phyloP scores from a whole-genome alignment of 78 protist species.

The Neovahlkampfia damariscottae region DNA sequence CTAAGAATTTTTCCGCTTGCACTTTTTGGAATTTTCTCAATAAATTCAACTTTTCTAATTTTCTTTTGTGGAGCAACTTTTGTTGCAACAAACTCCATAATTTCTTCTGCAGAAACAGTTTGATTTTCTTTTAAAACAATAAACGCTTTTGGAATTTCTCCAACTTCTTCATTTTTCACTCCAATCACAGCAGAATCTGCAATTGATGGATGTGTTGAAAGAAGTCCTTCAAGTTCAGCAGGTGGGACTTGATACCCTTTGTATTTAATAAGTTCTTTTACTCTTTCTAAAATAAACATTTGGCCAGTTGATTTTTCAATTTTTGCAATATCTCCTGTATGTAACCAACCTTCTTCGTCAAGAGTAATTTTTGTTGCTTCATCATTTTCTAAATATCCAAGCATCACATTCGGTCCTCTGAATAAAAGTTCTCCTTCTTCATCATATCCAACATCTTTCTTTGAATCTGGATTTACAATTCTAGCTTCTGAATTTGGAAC shows the following conservation, averaged over 20 bases:
- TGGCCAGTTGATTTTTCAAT: slow-evolving; percentile 46
- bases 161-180: slow-evolving; percentile 20
- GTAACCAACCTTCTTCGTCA: slow-evolving; percentile 64
- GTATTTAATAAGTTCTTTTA: slow-evolving; percentile 44
- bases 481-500: background rate
- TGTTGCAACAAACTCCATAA: slow-evolving; percentile 8
- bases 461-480: background rate
- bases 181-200: slow-evolving; percentile 66
- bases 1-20: slow-evolving; percentile 68
- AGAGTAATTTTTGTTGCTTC: slow-evolving; percentile 48
- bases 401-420: slow-evolving; percentile 76
- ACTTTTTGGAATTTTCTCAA: slow-evolving; percentile 58
- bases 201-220: slow-evolving; percentile 48
- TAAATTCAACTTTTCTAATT: slow-evolving; percentile 24
- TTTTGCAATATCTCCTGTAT: slow-evolving; percentile 73
- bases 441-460: background rate
- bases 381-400: slow-evolving; percentile 40
- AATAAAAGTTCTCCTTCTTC: slow-evolving; percentile 37
- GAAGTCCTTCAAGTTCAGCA: slow-evolving; percentile 77
- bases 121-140: slow-evolving; percentile 43
- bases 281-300: background rate
- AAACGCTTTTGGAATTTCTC: slow-evolving; percentile 76
- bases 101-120: slow-evolving; percentile 27
- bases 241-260: slow-evolving; percentile 90
- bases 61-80: slow-evolving; percentile 20